Percentiles rank a stretch among this genome's conserved stretches.
Conservation (phyloP, 2,329 filamentous ascomycete genomes). For the Cladorrhinum sp. region DNA sequence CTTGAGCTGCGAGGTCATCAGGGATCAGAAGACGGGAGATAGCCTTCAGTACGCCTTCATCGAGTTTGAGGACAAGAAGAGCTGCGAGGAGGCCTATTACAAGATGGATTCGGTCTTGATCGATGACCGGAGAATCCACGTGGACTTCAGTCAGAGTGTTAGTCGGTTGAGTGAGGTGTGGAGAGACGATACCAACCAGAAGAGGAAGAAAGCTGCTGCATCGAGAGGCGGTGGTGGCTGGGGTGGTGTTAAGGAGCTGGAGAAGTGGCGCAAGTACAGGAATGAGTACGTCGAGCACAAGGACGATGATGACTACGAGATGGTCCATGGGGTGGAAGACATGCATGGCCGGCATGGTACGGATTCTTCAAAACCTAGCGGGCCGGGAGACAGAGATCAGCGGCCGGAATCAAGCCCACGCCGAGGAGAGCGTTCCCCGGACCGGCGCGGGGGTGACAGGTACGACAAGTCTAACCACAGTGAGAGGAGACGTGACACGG, state of each 20-base stretch:
- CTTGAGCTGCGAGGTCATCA: conserved; percentile 90
- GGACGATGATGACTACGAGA: conserved; percentile 60
- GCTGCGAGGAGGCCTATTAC: conserved; percentile 93
- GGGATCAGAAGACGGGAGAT: conserved; percentile 90
- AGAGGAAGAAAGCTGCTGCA: conserved; percentile 56
- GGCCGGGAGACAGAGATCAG: conserved; percentile 22
- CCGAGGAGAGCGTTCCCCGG: conserved; percentile 8
- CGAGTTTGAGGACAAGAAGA: conserved; percentile 88
- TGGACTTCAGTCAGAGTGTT: conserved; percentile 97
- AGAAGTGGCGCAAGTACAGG: conserved; percentile 88
- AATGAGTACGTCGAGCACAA: conserved; percentile 53
- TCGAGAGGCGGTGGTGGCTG: conserved; percentile 68
- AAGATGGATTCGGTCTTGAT: conserved; percentile 99
- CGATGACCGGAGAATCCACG: conserved; percentile 94
- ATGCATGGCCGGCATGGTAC: conserved; percentile 51
- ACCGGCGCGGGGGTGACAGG: conserved; percentile 11
- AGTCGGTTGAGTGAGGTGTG: conserved; percentile 84
- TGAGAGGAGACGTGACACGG: conserved; percentile 15
- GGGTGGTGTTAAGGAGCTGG: conserved; percentile 82
- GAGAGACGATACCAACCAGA: conserved; percentile 80
- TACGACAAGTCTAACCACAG: conserved; percentile 8
- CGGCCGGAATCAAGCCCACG: conserved; percentile 4
- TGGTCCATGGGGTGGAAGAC: conserved; percentile 77
- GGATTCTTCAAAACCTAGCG: conserved; percentile 28
- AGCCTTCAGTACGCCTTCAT: conserved; percentile 97